Base-by-base conservation (phyloP, 1,139 yeast species). In the Sugiyamaella sp. region DNA sequence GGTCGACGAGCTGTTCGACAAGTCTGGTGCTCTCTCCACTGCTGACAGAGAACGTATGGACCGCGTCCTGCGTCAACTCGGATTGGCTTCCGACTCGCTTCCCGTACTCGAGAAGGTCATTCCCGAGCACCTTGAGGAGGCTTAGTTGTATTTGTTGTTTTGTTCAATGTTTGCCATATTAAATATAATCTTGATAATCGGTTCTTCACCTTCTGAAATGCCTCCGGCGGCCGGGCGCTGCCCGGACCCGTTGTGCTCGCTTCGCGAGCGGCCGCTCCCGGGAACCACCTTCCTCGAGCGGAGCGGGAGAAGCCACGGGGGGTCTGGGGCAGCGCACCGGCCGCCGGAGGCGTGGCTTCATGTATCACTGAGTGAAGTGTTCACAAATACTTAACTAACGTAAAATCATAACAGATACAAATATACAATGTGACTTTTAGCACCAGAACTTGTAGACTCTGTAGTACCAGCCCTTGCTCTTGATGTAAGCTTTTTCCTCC, bases 361-460 rank as follows among this genome's bases (percentile, higher is more conserved):
- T n/a, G n/a, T n/a, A n/a, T n/a, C n/a, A n/a, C n/a, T n/a, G n/a
- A n/a, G n/a, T n/a, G n/a, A n/a, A n/a, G n/a, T n/a, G n/a, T n/a
- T n/a, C n/a, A n/a, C n/a, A n/a, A n/a, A n/a, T n/a, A n/a, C n/a
- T n/a, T n/a, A n/a, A 29, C 4, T 24, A 29, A 29, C 35, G 35
- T 29, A 12, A 29, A 29, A 10, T 29, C 35, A 29, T 29, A 29
- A 29, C 35, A 29, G 35, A 29, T 29, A 29, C 35, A 29, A 29
- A 29, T 29, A 29, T 29, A 29, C 35, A 29, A 12, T 12, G 8
- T 29, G 14, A 29, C 35, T 29, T 29, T 47, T 64, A 81, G 64
- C 85, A 81, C 81, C 82, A 79, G 71, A 78, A 77, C 54, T 68
- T 64, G 61, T 66, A 72, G 12, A 66, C 48, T 60, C 77, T 74